These are phyloP conservation scores for Leersia perrieri DNA, from an alignment of 176 grass and related monocot genomes.

Conservation along the genomic window DNA sequence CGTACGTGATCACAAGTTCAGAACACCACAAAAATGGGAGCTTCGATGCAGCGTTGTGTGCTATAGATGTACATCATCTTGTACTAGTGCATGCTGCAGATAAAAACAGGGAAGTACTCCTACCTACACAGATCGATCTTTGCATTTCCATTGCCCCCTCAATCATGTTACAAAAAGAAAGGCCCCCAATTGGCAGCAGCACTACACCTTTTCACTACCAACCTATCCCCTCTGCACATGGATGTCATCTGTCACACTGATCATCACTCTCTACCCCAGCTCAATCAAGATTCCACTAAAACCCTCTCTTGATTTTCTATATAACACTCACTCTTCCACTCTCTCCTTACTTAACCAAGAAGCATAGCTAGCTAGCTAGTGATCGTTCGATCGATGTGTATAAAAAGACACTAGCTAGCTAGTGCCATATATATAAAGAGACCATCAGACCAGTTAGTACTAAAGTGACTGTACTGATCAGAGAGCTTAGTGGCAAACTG, in stretches of 20 bases:
- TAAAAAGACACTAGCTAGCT: neutral
- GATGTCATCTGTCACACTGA: neutral
- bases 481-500: constrained; percentile 12
- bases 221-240: constrained; percentile 27
- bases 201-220: constrained; percentile 33
- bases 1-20: too few species aligned
- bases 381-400: neutral
- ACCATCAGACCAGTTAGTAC: neutral
- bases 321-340: constrained; percentile 20
- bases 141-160: constrained; percentile 7
- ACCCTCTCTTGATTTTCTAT: neutral
- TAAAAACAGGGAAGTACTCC: neutral
- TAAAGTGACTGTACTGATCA: neutral
- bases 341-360: constrained; percentile 44
- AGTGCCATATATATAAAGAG: constrained; percentile 22
- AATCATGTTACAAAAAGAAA: constrained; percentile 47
- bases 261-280: neutral
- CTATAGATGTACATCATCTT: neutral
- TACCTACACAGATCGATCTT: neutral
- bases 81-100: neutral
- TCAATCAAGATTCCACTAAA: constrained; percentile 26
- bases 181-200: constrained; percentile 16
- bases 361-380: constrained; percentile 17
- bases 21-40: neutral
- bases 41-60: neutral